Base-by-base conservation (phyloP, 495 filamentous ascomycete genomes). In the Hypoxylon lienhwacheense region DNA sequence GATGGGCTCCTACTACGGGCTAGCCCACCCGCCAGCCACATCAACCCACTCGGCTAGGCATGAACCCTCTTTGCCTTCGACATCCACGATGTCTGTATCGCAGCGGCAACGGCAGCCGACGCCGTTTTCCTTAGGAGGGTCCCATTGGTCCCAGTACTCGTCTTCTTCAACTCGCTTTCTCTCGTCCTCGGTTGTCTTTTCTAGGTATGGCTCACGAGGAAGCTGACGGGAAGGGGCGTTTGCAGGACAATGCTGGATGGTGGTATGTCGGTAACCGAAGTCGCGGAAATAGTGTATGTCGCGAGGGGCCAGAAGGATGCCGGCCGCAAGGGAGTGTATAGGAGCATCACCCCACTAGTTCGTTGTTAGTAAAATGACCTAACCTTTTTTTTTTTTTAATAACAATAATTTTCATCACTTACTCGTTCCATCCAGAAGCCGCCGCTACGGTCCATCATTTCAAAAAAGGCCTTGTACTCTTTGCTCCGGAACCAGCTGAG, bases 221-320 rank as follows among this genome's bases (percentile, higher is more conserved):
- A 96, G 77, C 71, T 99, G 93, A 10, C 89, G 86, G 14, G 88
- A 85, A 3, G 91, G 93, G 7, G 95, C 95, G 70, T 99, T 99
- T 41, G 91, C 90, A 1, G 93, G 93, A 68, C 93, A 98, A 74
- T 98, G 93, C 71, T 97, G 93, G 69, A 98, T 98, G 14, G 93
- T 98, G 12, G 93, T 98, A 71, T 98, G 93, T 55, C 93, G 84
- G 72, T 98, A 98, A 42, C 93, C 93, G 74, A 98, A 95, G 68
- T 98, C 93, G 62, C 93, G 91, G 88, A 98, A 98, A 73, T 98
- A 98, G 70, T 98, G 93, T 61, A 99, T 91, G 66, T 97, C 90
- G 34, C 73, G 67, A 14, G 90, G 87, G 3, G 82, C 76, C 40
- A 99, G 80, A 33, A 99, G 84, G 35, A 85, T 85, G 61, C 93